Base-by-base conservation (phyloP, 2,329 filamentous ascomycete genomes). In the Pezicula rhizophila region DNA sequence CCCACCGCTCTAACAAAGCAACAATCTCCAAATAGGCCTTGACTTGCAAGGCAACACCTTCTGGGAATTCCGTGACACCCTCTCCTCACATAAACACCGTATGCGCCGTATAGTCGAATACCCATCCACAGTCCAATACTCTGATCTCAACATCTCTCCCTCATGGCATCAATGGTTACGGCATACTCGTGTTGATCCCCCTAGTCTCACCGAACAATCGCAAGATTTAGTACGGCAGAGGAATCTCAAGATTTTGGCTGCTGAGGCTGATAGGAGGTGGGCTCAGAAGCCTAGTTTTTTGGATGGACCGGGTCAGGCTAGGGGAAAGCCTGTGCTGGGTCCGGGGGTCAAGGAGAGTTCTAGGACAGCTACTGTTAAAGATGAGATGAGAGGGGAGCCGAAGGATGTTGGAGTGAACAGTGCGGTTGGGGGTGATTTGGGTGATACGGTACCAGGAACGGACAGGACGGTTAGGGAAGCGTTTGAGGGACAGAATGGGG, bases 161-260 rank as follows among this genome's bases (percentile, higher is more conserved):
- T 72, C 75, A 54, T 86, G 82, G 82, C 81, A 85, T 66, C 81
- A 85, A 60, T 86, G 82, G 82, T 71, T 86, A 43, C 78, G 82
- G 14, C 73, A 85, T 63, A 78, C 75, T 41, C 77, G 82, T 17
- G 52, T 60, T 2, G 63, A 74, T 0, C 70, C 82, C 2, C 82
- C 82, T 1, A 75, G 70, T 2, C 64, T 85, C 10, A 65, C 67
- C 1, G 82, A 86, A 63, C 80, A 84, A 64, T 60, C 67, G 6
- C 64, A 62, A 31, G 82, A 86, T 46, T 61, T 79, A 1, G 60
- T 63, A 10, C 72, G 82, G 23, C 77, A 74, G 63, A 68, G 70
- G 45, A 70, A 73, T 50, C 72, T 84, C 55, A 76, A 75, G 62
- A 52, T 71, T 5, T 70, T 84, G 14, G 82, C 80, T 11, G 78